Evolutionary conservation across 2,329 filamentous ascomycete species (phyloP).

Genomic region (Botrytis aclada): DNA sequence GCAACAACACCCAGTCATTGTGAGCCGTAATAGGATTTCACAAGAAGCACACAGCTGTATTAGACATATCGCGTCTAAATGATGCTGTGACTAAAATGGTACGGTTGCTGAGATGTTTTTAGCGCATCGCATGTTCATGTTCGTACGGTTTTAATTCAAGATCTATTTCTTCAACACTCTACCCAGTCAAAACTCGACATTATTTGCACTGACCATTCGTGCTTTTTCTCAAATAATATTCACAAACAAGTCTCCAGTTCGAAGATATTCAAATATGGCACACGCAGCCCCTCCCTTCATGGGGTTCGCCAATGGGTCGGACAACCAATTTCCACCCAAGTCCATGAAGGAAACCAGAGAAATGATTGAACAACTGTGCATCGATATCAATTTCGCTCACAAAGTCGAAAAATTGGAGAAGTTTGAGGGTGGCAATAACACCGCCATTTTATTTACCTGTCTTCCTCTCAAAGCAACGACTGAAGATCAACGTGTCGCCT

Average conservation of each 20-base stretch:
- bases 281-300: background rate
- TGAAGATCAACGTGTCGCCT: background rate
- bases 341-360: background rate
- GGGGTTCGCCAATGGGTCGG: background rate
- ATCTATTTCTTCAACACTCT: background rate
- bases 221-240: background rate
- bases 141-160: background rate
- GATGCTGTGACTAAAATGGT: background rate
- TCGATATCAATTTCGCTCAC: background rate
- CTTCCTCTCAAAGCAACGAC: background rate
- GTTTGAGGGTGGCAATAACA: background rate
- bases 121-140: background rate
- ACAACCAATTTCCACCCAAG: background rate
- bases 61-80: background rate
- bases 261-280: background rate
- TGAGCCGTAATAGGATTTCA: background rate
- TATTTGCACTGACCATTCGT: background rate
- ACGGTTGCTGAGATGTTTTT: background rate
- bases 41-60: background rate
- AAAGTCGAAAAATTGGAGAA: background rate
- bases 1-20: too few relatives aligned
- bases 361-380: background rate
- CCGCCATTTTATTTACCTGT: background rate
- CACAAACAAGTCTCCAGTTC: background rate
- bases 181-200: background rate